phyloP scores from a whole-genome alignment of 176 grass and related monocot species.

The Triticum dicoccoides region DNA sequence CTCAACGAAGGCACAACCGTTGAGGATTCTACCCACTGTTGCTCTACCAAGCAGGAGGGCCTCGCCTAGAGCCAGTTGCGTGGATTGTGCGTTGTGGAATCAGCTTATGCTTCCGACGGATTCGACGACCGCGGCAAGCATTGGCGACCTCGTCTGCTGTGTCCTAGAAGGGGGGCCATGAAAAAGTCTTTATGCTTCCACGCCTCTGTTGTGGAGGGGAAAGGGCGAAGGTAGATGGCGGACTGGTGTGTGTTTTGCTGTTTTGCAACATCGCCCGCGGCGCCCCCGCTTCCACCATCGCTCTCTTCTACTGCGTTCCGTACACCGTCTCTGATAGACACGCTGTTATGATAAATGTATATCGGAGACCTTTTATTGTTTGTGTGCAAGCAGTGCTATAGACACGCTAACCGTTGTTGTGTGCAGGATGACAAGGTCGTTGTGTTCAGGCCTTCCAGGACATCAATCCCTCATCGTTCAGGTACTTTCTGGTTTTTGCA shows the following conservation, averaged over 20 bases:
- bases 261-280: constrained; percentile 56
- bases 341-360: no score
- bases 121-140: no score
- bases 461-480: constrained; percentile 79
- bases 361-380: no score
- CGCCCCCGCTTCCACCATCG: constrained; percentile 33
- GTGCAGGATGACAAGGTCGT: constrained; percentile 80
- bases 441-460: constrained; percentile 71
- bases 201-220: constrained; percentile 4
- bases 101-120: no score
- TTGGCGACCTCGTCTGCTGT: no score
- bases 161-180: neutral
- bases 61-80: no score
- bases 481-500: constrained; percentile 36
- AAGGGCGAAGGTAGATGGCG: constrained; percentile 9
- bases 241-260: constrained; percentile 49
- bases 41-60: no score
- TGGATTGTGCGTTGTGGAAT: no score
- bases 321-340: constrained; percentile 21
- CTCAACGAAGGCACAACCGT: no score
- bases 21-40: no score
- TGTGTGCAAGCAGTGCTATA: neutral
- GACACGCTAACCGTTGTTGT: neutral
- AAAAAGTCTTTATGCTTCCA: constrained; percentile 47
- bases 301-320: constrained; percentile 63